These are phyloP conservation scores for Fistulifera pelliculosa DNA, from an alignment of 108 stramenopile genomes.

Conservation along the genomic window DNA sequence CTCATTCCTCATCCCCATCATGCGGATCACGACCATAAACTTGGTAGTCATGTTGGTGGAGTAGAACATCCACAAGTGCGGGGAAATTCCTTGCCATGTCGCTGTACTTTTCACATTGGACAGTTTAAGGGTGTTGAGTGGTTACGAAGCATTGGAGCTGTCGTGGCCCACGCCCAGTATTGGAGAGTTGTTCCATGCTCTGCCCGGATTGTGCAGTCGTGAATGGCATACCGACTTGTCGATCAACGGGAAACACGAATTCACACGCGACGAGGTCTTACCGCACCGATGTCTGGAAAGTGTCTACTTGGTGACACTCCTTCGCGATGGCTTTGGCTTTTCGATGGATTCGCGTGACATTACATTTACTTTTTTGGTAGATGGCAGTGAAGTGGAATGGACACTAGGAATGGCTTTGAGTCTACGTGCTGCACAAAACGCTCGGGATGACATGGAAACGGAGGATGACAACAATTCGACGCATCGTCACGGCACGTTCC, in stretches of 20 bases:
- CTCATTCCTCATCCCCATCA: conserved; percentile 70
- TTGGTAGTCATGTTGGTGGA: conserved; percentile 53
- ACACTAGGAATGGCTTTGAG: conserved; percentile 73
- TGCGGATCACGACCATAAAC: conserved; percentile 36
- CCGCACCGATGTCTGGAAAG: conserved; percentile 82
- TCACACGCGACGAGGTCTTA: conserved; percentile 65
- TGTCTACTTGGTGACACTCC: conserved; percentile 81
- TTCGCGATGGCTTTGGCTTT: conserved; percentile 88
- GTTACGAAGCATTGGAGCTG: conserved; percentile 35
- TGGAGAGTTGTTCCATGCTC: conserved; percentile 64
- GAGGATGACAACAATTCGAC: too few species aligned
- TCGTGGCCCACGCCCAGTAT: conserved; percentile 83
- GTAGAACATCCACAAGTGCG: conserved; percentile 74
- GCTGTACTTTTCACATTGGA: conserved; percentile 87
- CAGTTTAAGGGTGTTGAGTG: conserved; percentile 75
- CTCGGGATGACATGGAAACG: neutral
- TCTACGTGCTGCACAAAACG: conserved; percentile 2
- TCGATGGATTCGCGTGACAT: conserved; percentile 68
- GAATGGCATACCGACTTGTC: conserved; percentile 72
- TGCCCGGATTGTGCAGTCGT: conserved; percentile 71
- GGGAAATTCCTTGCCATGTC: conserved; percentile 90
- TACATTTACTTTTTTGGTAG: conserved; percentile 77
- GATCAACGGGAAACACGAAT: conserved; percentile 51
- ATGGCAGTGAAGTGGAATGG: conserved; percentile 87
- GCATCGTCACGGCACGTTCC: too few species aligned